phyloP scores from a whole-genome alignment of 169 alveolate species.

The Eimeria mitis region DNA sequence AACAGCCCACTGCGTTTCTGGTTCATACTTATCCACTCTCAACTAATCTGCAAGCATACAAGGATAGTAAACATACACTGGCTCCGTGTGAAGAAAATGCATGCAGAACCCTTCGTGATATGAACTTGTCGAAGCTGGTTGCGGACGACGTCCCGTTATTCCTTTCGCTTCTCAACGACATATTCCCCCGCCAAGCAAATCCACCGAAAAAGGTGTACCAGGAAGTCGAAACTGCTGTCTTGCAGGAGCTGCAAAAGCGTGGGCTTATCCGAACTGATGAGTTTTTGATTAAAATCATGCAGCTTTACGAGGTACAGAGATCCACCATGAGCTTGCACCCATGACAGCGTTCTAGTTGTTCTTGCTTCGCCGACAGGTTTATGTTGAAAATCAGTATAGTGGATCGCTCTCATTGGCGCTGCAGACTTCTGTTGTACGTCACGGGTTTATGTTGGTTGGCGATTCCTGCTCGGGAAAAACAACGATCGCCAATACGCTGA shows the following conservation, averaged over 20 bases:
- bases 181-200: conserved; percentile 97
- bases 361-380: neutral
- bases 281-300: conserved; percentile 93
- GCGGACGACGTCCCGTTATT: conserved; percentile 98
- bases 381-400: neutral
- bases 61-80: conserved; percentile 76
- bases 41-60: too few relatives aligned
- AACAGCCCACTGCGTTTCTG: neutral
- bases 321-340: neutral
- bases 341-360: neutral
- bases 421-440: conserved; percentile 98
- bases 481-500: conserved; percentile 95
- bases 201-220: conserved; percentile 96
- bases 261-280: conserved; percentile 82
- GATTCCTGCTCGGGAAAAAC: conserved; percentile 98
- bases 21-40: neutral
- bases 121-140: conserved; percentile 97
- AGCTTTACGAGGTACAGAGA: conserved; percentile 87
- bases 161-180: conserved; percentile 96
- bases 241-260: conserved; percentile 77
- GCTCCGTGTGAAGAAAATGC: conserved; percentile 78
- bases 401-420: conserved; percentile 6
- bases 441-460: conserved; percentile 99
- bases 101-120: conserved; percentile 96
- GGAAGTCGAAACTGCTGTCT: conserved; percentile 91